These are phyloP conservation scores for Zygoascus flipseniorum DNA, from an alignment of 805 yeast genomes.

Conservation along the genomic window DNA sequence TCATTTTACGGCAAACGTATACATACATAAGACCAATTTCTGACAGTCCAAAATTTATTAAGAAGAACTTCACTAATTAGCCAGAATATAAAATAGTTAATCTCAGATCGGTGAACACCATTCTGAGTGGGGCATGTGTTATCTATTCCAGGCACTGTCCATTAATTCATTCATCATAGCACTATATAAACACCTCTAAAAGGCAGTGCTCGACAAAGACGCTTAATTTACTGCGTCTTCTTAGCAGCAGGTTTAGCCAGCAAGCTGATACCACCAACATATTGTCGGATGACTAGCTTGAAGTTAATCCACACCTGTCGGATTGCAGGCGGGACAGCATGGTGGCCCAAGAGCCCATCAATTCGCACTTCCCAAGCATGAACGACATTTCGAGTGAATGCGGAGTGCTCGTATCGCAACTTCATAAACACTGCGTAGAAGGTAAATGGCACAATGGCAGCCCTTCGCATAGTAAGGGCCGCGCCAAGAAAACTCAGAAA, in stretches of 20 bases:
- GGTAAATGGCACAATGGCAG: slow-evolving; percentile 47
- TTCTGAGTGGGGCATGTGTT: no score
- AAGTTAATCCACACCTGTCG: slow-evolving; percentile 42
- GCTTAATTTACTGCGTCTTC: not conserved
- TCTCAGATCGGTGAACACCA: no score
- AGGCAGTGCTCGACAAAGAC: no score
- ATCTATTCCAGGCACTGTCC: no score
- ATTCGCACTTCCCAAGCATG: slow-evolving; percentile 60
- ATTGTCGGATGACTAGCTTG: slow-evolving; percentile 28
- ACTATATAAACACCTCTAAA: no score
- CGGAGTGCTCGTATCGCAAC: slow-evolving; percentile 67
- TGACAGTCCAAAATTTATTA: no score
- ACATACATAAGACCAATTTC: no score
- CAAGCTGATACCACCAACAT: slow-evolving; percentile 1
- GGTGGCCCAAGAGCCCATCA: slow-evolving; percentile 49
- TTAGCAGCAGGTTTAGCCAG: not conserved
- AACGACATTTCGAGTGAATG: slow-evolving; percentile 60
- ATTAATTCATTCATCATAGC: no score
- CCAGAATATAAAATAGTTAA: no score
- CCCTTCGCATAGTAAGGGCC: slow-evolving; percentile 38
- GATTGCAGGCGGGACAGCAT: slow-evolving; percentile 42
- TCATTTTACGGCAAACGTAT: no score
- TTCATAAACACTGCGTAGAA: slow-evolving; percentile 57
- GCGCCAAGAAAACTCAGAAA: slow-evolving; percentile 29
- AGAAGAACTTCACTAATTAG: no score